These are phyloP conservation scores for Zygosaccharomyces kombuchaensis DNA, from an alignment of 805 yeast species.

Conservation along the genomic window DNA sequence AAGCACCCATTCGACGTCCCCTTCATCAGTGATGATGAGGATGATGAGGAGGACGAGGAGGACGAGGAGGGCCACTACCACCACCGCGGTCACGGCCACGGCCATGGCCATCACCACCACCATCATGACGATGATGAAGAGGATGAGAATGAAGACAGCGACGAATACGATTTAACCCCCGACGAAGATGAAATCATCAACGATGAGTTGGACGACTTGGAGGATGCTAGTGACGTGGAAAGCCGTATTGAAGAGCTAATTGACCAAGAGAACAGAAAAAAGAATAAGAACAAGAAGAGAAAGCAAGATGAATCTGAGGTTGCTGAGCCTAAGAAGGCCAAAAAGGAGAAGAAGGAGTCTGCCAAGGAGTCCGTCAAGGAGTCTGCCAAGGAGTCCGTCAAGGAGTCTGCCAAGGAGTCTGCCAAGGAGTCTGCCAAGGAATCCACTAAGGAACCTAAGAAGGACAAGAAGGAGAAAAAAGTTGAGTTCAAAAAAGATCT, in stretches of 20 bases:
- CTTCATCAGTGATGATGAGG: conserved; percentile 43
- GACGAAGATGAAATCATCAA: conserved; percentile 47
- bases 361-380: conserved; percentile 27
- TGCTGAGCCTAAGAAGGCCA: conserved; percentile 13
- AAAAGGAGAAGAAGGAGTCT: conserved; percentile 19
- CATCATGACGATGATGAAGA: conserved; percentile 42
- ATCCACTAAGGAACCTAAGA: conserved; percentile 33
- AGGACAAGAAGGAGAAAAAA: conserved; percentile 51
- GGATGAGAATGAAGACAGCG: conserved; percentile 66
- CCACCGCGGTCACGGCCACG: too few species aligned
- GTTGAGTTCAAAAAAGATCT: conserved; percentile 87
- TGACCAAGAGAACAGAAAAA: conserved; percentile 51
- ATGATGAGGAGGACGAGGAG: conserved; percentile 38
- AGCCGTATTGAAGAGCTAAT: conserved; percentile 70
- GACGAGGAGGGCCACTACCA: too few species aligned
- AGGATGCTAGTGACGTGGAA: conserved; percentile 66
- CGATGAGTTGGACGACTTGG: conserved; percentile 55
- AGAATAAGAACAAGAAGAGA: conserved; percentile 30
- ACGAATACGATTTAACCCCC: conserved; percentile 41
- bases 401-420: conserved; percentile 30
- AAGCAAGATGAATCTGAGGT: conserved; percentile 29
- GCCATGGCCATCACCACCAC: too few species aligned
- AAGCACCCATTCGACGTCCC: conserved; percentile 83
- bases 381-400: conserved; percentile 28
- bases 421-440: conserved; percentile 27